These are phyloP conservation scores for Botrytis pseudocinerea DNA, from an alignment of 2,329 filamentous ascomycete genomes.

Conservation along the genomic window DNA sequence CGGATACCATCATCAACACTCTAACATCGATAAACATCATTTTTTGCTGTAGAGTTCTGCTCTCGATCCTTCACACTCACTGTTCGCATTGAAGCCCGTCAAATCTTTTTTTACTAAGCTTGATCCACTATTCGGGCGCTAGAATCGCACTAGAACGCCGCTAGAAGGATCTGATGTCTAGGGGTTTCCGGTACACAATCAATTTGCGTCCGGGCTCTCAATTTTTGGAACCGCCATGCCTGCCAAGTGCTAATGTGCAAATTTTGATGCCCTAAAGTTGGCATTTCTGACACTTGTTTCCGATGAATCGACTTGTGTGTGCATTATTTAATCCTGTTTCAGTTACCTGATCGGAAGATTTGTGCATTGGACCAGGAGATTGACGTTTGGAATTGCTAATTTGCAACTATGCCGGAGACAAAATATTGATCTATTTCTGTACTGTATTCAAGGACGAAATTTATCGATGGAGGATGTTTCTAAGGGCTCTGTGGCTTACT, in stretches of 20 bases:
- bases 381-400: background rate
- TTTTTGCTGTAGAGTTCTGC: background rate
- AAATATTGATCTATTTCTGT: no score
- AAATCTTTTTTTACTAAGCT: background rate
- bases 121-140: background rate
- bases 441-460: background rate
- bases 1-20: background rate
- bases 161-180: constrained; percentile 18
- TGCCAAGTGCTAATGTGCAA: background rate
- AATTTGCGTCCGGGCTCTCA: background rate
- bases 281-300: background rate
- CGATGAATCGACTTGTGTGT: background rate
- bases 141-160: constrained; percentile 4
- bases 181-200: constrained; percentile 11
- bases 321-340: background rate
- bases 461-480: background rate
- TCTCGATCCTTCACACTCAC: background rate
- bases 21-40: background rate
- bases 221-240: background rate
- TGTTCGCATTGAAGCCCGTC: constrained; percentile 12
- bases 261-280: background rate
- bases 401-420: no score
- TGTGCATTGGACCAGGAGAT: background rate
- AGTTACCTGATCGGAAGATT: background rate
- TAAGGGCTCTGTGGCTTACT: background rate